Evolutionary conservation across 495 filamentous ascomycete species (phyloP).

Genomic region (Pyrenula aspistea): DNA sequence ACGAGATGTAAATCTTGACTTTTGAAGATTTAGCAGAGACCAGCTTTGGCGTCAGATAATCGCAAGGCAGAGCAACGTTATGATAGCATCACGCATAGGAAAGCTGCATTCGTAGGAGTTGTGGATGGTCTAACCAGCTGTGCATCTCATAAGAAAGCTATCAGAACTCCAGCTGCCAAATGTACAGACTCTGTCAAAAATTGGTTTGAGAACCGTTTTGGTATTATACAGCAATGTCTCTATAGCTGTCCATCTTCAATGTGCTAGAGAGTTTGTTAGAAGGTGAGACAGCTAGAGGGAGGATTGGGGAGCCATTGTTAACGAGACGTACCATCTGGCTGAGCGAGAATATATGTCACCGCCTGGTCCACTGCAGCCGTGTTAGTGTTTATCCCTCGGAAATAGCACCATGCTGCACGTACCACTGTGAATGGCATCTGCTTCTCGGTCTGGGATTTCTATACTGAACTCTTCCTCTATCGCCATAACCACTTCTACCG

Average conservation of each 20-base stretch:
- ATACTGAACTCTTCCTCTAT: constrained; percentile 99
- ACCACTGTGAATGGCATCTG: constrained; percentile 93
- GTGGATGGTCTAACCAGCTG: neutral
- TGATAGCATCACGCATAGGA: no score
- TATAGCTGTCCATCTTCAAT: neutral
- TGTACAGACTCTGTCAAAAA: neutral
- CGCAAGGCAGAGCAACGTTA: no score
- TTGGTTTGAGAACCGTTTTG: neutral
- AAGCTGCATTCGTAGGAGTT: neutral
- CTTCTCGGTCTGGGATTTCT: constrained; percentile 99
- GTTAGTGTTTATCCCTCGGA: constrained; percentile 13
- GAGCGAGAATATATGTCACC: constrained; percentile 85
- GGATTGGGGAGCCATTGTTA: no score
- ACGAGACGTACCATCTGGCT: constrained; percentile 59
- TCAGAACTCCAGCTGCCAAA: neutral
- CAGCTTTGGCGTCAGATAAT: no score
- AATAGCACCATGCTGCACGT: constrained; percentile 30
- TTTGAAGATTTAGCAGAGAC: no score
- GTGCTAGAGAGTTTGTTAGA: neutral
- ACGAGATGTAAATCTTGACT: no score
- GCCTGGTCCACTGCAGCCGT: constrained; percentile 71
- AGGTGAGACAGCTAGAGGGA: no score
- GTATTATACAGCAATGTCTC: neutral
- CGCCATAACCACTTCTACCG: constrained; percentile 98
- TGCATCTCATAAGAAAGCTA: neutral